These are phyloP conservation scores for Hanseniaspora pseudoguilliermondii DNA, from an alignment of 805 yeast species.

Conservation along the genomic window DNA sequence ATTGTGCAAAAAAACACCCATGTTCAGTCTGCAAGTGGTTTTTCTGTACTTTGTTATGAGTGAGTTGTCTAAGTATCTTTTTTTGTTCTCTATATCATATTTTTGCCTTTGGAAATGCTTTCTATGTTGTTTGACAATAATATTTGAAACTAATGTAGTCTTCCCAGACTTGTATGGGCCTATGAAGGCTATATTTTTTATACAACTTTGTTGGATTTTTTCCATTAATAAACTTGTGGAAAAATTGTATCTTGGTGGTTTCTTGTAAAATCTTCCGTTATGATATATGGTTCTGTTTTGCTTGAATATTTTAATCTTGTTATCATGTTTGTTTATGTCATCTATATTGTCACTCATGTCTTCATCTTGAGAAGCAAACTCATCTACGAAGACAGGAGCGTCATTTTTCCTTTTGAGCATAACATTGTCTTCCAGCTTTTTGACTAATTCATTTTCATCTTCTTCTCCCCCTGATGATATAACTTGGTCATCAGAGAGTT, in stretches of 20 bases:
- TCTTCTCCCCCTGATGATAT: conserved; percentile 1
- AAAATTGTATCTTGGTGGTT: conserved; percentile 47
- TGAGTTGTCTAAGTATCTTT: conserved; percentile 53
- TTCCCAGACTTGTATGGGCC: conserved; percentile 82
- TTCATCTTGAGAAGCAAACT: conserved; percentile 6
- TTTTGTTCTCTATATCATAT: conserved; percentile 6
- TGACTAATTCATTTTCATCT: not conserved
- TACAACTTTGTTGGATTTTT: conserved; percentile 38
- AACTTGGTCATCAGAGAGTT: not conserved
- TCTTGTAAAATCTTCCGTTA: conserved; percentile 12
- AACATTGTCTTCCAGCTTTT: not conserved
- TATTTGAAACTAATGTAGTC: conserved; percentile 58
- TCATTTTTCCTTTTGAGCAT: not conserved
- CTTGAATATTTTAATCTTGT: conserved; percentile 1
- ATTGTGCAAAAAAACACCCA: conserved; percentile 47
- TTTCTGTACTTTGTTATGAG: conserved; percentile 60
- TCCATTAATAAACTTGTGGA: conserved; percentile 21
- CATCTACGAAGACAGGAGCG: conserved; percentile 9
- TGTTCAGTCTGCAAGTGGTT: conserved; percentile 48
- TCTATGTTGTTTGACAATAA: conserved; percentile 55
- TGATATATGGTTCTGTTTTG: not conserved
- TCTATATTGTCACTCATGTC: not conserved
- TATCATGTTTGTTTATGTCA: conserved; percentile 9
- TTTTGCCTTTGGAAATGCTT: conserved; percentile 19
- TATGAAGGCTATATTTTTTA: conserved; percentile 63